Evolutionary conservation across 768 basidiomycete species (phyloP).

Genomic region (Pilatotrama ljubarskyi): DNA sequence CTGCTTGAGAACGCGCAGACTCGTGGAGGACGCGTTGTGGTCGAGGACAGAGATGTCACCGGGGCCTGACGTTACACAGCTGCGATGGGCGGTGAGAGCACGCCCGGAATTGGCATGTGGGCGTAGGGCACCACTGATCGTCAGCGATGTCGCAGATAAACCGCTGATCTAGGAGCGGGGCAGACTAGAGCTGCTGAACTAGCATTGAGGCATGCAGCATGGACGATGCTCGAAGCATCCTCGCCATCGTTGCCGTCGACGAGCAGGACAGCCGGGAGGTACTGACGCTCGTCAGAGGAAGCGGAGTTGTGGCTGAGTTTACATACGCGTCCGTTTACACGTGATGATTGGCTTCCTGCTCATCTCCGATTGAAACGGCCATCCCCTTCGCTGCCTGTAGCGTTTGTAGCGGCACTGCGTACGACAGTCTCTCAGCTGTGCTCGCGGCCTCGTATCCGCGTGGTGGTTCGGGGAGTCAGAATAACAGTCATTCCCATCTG

Average conservation of each 20-base stretch:
- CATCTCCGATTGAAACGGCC: neutral
- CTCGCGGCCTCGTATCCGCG: too few relatives aligned
- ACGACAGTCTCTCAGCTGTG: too few relatives aligned
- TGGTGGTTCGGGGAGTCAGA: too few relatives aligned
- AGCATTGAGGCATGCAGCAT: neutral
- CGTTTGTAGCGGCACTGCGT: too few relatives aligned
- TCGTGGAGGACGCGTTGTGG: neutral
- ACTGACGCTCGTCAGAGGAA: neutral
- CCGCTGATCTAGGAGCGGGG: neutral
- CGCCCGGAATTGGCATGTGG: constrained; percentile 4
- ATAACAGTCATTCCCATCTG: neutral
- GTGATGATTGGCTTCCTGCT: neutral
- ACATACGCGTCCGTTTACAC: neutral
- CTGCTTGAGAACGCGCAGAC: neutral
- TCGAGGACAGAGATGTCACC: neutral
- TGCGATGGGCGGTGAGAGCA: constrained; percentile 5
- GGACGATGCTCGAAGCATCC: neutral
- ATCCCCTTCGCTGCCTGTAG: neutral
- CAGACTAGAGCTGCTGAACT: neutral
- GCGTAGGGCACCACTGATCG: constrained; percentile 18
- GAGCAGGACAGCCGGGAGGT: neutral
- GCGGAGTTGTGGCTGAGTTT: neutral
- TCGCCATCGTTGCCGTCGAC: neutral
- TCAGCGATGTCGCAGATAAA: constrained; percentile 16
- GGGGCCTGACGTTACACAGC: neutral